Evolutionary conservation across 306 rosid species (phyloP).

Genomic region (Lithocarpus polystachyus): DNA sequence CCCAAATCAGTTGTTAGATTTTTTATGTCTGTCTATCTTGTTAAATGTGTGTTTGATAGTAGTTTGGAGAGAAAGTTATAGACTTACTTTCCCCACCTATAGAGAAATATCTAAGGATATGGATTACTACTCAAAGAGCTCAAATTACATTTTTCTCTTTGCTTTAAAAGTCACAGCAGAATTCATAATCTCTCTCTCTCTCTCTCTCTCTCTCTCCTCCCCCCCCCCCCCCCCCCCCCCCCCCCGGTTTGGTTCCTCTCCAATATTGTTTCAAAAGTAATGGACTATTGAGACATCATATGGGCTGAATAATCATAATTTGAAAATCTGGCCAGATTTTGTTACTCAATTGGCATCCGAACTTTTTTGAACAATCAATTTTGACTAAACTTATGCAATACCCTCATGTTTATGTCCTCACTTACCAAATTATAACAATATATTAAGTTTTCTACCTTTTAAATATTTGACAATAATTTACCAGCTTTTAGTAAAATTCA

Average conservation of each 20-base stretch:
- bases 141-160: neutral
- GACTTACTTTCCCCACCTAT: constrained; percentile 23
- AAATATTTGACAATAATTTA: neutral
- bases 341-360: neutral
- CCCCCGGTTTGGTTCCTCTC: neutral
- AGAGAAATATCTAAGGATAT: constrained; percentile 20
- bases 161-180: neutral
- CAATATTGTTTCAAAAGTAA: neutral
- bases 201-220: accelerated
- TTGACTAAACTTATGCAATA: neutral
- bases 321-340: neutral
- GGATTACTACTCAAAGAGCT: neutral
- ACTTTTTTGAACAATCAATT: neutral
- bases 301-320: neutral
- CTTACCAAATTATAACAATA: neutral
- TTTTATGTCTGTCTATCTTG: constrained; percentile 24
- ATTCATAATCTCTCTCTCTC: neutral
- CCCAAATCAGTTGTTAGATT: constrained; percentile 26
- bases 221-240: too few relatives aligned
- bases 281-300: neutral
- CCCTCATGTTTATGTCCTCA: neutral
- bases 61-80: constrained; percentile 12
- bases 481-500: neutral
- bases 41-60: constrained; percentile 18
- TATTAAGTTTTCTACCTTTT: neutral